Conservation (phyloP, 257 asterid species). For the Solanum megistacrolobum region DNA sequence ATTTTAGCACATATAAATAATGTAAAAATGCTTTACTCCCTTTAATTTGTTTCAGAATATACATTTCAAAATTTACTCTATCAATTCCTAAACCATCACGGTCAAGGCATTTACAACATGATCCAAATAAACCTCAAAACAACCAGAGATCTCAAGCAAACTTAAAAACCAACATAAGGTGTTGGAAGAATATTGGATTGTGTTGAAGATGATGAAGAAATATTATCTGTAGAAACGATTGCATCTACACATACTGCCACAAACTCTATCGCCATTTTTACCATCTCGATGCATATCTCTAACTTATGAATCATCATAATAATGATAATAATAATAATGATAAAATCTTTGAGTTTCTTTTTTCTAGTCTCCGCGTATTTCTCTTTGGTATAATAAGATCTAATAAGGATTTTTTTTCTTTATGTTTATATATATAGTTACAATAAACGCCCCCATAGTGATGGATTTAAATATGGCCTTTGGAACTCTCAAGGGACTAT, state of each 20-base stretch:
- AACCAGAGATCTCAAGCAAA: neutral
- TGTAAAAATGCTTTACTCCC: neutral
- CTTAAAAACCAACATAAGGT: neutral
- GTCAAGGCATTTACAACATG: neutral
- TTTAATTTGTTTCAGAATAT: neutral
- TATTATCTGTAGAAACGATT: neutral
- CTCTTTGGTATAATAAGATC: neutral
- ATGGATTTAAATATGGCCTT: neutral
- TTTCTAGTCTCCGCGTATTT: neutral
- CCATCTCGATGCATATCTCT: neutral
- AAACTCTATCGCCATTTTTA: neutral
- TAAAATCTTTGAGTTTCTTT: neutral
- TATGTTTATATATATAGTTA: neutral
- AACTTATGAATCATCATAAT: neutral
- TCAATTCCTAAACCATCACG: no score
- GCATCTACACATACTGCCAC: neutral
- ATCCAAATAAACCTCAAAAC: neutral
- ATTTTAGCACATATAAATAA: neutral
- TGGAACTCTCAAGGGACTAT: neutral
- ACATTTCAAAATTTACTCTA: neutral
- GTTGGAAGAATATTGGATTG: neutral
- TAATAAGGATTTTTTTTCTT: neutral
- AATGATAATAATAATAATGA: neutral
- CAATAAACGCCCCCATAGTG: neutral
- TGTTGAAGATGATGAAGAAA: neutral